Percentiles rank a stretch among this genome's conserved stretches.
These are phyloP conservation scores for Chiua sp. DNA, from an alignment of 1,284 basidiomycete genomes.

Conservation along the genomic window DNA sequence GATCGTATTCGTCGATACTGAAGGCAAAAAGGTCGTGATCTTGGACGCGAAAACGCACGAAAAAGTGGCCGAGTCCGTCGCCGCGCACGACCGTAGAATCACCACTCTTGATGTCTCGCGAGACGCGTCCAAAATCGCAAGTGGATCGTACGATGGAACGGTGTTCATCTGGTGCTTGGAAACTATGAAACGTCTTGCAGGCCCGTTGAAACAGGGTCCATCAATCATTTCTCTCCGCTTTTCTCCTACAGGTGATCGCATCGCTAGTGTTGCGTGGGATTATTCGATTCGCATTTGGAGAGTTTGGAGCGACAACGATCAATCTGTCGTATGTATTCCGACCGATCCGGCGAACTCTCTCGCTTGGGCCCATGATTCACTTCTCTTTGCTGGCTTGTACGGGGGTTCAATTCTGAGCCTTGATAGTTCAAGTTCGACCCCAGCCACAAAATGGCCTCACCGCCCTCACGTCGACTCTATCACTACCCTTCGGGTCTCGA, in stretches of 20 bases:
- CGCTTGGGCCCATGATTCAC: slow-evolving; percentile 25
- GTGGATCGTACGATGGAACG: slow-evolving; percentile 24
- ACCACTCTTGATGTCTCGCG: slow-evolving; percentile 26
- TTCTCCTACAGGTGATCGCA: slow-evolving; percentile 21
- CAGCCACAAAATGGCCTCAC: slow-evolving; percentile 4
- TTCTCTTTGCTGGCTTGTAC: slow-evolving; percentile 20
- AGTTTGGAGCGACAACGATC: background rate
- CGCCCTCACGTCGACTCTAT: slow-evolving; percentile 21
- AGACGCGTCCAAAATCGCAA: slow-evolving; percentile 22
- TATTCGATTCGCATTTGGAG: slow-evolving; percentile 16
- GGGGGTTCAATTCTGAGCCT: slow-evolving; percentile 20
- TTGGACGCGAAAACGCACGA: slow-evolving; percentile 11
- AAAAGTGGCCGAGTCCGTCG: slow-evolving; percentile 13
- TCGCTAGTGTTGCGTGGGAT: slow-evolving; percentile 18
- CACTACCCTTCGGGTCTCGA: slow-evolving; percentile 20
- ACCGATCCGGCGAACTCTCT: slow-evolving; percentile 16
- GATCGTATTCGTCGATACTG: slow-evolving; percentile 7
- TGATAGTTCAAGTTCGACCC: slow-evolving; percentile 5
- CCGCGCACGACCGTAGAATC: slow-evolving; percentile 19
- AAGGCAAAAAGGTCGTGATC: slow-evolving; percentile 12
- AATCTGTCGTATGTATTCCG: background rate
- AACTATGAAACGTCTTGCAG: slow-evolving; percentile 14
- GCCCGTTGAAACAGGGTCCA: slow-evolving; percentile 19
- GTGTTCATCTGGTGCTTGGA: slow-evolving; percentile 28
- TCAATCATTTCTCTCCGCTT: slow-evolving; percentile 20